These are phyloP conservation scores for Maudiozyma saulgeensis DNA, from an alignment of 805 yeast species.

Conservation along the genomic window DNA sequence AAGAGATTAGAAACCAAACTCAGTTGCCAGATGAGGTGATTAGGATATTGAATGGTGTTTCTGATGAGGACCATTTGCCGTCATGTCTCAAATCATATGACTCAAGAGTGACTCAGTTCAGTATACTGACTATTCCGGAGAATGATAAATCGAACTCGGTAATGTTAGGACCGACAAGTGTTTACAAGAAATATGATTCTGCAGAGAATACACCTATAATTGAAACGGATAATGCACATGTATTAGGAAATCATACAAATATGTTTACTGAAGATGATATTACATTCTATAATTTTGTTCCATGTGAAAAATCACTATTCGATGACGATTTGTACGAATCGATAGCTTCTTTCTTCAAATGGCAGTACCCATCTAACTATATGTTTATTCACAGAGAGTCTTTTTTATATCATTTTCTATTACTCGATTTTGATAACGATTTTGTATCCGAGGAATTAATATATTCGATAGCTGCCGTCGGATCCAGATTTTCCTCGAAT, in stretches of 20 bases:
- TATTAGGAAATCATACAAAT: background rate
- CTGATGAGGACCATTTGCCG: background rate
- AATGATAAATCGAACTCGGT: background rate
- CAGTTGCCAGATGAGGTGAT: too few species aligned
- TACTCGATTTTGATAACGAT: background rate
- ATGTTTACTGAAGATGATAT: background rate
- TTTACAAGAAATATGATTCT: background rate
- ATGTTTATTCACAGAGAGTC: background rate
- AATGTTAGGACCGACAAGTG: background rate
- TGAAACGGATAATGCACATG: background rate
- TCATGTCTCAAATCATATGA: background rate
- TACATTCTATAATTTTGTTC: background rate
- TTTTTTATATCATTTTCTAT: background rate
- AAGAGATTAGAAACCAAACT: background rate
- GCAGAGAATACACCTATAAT: background rate
- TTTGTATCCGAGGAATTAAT: background rate
- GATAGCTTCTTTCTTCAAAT: background rate
- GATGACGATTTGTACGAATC: background rate
- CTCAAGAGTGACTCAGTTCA: background rate
- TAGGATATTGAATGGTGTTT: background rate
- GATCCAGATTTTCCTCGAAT: background rate
- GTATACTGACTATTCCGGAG: background rate
- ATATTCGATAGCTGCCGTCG: background rate
- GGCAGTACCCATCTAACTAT: background rate
- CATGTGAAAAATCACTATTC: background rate